Evolutionary conservation across 192 early-diverging fungal species (phyloP).

Genomic region (Umbelopsis vinacea): DNA sequence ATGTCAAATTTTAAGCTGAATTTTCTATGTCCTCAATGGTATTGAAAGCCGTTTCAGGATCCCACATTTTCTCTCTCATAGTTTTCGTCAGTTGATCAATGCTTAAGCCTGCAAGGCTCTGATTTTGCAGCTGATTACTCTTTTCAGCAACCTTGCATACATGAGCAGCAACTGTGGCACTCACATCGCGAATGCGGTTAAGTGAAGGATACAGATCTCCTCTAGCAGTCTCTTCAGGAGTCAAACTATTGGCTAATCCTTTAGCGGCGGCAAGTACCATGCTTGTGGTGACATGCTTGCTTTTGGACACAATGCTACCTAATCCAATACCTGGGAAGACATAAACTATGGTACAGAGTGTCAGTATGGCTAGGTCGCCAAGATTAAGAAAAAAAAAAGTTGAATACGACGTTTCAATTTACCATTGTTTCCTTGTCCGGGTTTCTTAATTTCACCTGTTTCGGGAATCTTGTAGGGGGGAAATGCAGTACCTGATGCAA

Average conservation of each 20-base stretch:
- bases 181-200: constrained; percentile 84
- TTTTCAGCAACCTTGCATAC: constrained; percentile 54
- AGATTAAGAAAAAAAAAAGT: too few relatives aligned
- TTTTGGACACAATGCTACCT: constrained; percentile 77
- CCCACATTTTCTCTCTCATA: constrained; percentile 12
- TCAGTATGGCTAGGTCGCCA: background rate
- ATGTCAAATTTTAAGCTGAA: background rate
- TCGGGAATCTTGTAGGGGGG: constrained; percentile 73
- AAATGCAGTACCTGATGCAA: constrained; percentile 96
- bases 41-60: background rate
- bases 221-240: constrained; percentile 64
- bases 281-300: constrained; percentile 71
- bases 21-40: background rate
- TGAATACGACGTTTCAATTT: background rate
- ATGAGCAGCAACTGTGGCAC: constrained; percentile 78
- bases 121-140: background rate
- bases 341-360: constrained; percentile 24
- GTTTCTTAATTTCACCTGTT: constrained; percentile 57
- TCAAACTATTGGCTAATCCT: constrained; percentile 78
- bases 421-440: constrained; percentile 89
- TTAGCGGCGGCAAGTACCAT: constrained; percentile 85
- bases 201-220: constrained; percentile 86
- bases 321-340: constrained; percentile 85
- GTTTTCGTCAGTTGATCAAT: background rate
- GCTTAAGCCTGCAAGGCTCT: background rate